Base-by-base conservation (phyloP, 1,139 yeast species). In the Yamadazyma atmosphaerica region DNA sequence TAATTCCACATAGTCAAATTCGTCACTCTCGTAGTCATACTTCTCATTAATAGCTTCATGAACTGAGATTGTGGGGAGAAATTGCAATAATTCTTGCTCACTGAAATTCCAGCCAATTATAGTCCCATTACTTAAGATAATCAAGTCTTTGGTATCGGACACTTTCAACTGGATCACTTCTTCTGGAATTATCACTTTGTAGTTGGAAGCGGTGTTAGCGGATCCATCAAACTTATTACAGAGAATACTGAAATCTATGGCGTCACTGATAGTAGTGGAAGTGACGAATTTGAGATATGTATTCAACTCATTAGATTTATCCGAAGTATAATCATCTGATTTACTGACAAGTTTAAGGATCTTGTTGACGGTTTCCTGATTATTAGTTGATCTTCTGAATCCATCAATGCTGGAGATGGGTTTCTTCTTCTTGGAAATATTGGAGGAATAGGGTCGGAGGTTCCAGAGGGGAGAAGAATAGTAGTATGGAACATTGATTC, bases 31-130 rank as follows among this genome's bases (percentile, higher is more conserved):
- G 11, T 70, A 65, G 4, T 65, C 65, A 50, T 81, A 81, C 4
- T 75, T 65, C 26, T 61, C 63, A 7, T 45, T 49, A 2, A 68
- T 51, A 7, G 67, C 52, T 0, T 51, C 47, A 27, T 33, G 19
- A 4, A 19, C 21, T 54, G 47, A 4, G 78, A 64, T 1, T 68
- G 51, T 43, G 81, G 81, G 4, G 82, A 55, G 36, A 75, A 50
- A 2, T 80, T 78, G 46, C 1, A 81, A 51, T 9, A 70, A 60
- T 14, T 73, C 68, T 4, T 63, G 49, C 50, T 86, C 95, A 10
- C 67, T 60, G 50, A 86, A 63, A 10, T 87, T 88, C 96, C 96
- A 89, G 0, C 88, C 87, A 10, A 87, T 87, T 4, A 87, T 61
- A 0, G 92, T 77, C 2, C 96, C 96, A 47, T 83, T 81, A 3